Conservation (phyloP, 2,329 filamentous ascomycete genomes). For the Simplicillium aogashimaense region DNA sequence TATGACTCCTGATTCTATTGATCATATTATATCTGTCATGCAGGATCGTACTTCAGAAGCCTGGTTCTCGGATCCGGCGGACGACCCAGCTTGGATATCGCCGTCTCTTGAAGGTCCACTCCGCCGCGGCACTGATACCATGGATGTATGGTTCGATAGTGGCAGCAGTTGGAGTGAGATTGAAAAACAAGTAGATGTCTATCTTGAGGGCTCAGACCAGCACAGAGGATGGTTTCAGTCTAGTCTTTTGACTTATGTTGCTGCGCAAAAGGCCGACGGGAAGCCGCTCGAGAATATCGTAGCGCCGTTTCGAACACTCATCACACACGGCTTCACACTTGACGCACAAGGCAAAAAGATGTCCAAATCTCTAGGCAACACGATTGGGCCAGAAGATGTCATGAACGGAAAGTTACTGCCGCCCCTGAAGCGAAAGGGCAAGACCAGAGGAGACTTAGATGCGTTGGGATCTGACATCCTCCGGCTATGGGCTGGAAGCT, state of each 20-base stretch:
- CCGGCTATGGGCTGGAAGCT: conserved; percentile 82
- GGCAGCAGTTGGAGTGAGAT: conserved; percentile 79
- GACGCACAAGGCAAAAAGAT: conserved; percentile 91
- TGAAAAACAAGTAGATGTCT: conserved; percentile 62
- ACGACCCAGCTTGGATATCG: conserved; percentile 72
- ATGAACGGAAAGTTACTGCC: conserved; percentile 75
- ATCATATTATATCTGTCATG: conserved; percentile 76
- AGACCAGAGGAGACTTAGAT: conserved; percentile 41
- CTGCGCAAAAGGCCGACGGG: conserved; percentile 38
- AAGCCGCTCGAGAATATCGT: conserved; percentile 14
- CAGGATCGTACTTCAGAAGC: conserved; percentile 72
- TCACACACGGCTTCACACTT: conserved; percentile 92
- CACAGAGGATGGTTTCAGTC: conserved; percentile 99
- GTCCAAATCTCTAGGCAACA: conserved; percentile 94
- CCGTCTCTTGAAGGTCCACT: conserved; percentile 51
- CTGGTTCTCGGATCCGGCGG: conserved; percentile 79
- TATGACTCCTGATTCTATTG: conserved; percentile 69
- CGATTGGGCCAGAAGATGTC: conserved; percentile 70
- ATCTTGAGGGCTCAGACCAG: conserved; percentile 90
- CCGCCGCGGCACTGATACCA: conserved; percentile 78
- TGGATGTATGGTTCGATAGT: conserved; percentile 99
- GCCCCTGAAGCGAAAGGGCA: conserved; percentile 52
- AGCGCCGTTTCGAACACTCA: conserved; percentile 76
- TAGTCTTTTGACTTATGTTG: conserved; percentile 77
- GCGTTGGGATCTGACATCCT: conserved; percentile 78